Conservation (phyloP, 2,329 filamentous ascomycete genomes). For the Teratosphaeria nubilosa region DNA sequence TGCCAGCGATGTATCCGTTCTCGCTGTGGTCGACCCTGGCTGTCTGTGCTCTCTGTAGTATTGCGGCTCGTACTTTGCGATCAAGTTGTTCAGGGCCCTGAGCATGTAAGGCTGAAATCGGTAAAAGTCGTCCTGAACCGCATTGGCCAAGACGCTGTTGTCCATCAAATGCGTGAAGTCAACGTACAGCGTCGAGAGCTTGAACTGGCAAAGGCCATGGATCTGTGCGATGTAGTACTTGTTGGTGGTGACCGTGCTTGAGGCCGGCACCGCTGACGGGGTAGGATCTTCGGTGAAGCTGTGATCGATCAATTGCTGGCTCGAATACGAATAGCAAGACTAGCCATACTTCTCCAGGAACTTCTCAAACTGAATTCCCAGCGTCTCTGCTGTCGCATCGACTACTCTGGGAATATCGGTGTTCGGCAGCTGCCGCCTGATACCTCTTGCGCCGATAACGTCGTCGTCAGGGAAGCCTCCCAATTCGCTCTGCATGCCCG, state of each 20-base stretch:
- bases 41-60: slow-evolving; percentile 92
- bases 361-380: slow-evolving; percentile 66
- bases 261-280: slow-evolving; percentile 52
- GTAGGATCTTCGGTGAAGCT: slow-evolving; percentile 59
- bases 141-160: slow-evolving; percentile 70
- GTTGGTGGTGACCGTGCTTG: slow-evolving; percentile 63
- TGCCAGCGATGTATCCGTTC: slow-evolving; percentile 48
- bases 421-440: slow-evolving; percentile 36
- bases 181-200: slow-evolving; percentile 76
- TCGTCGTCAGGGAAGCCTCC: slow-evolving; percentile 54
- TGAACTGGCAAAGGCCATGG: slow-evolving; percentile 61
- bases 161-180: slow-evolving; percentile 76
- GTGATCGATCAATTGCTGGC: slow-evolving; percentile 4
- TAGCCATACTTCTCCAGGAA: slow-evolving; percentile 65
- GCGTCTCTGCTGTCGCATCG: slow-evolving; percentile 63
- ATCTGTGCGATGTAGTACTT: slow-evolving; percentile 82
- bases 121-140: slow-evolving; percentile 85
- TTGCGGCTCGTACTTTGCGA: slow-evolving; percentile 84
- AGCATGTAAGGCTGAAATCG: slow-evolving; percentile 88
- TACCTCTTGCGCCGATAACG: slow-evolving; percentile 45
- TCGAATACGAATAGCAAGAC: not conserved
- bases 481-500: slow-evolving; percentile 44
- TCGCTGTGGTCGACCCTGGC: slow-evolving; percentile 62
- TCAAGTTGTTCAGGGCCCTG: slow-evolving; percentile 79
- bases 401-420: slow-evolving; percentile 59